Base-by-base conservation (phyloP, 164 flowering plant species). In the Stephania yunnanensis region DNA sequence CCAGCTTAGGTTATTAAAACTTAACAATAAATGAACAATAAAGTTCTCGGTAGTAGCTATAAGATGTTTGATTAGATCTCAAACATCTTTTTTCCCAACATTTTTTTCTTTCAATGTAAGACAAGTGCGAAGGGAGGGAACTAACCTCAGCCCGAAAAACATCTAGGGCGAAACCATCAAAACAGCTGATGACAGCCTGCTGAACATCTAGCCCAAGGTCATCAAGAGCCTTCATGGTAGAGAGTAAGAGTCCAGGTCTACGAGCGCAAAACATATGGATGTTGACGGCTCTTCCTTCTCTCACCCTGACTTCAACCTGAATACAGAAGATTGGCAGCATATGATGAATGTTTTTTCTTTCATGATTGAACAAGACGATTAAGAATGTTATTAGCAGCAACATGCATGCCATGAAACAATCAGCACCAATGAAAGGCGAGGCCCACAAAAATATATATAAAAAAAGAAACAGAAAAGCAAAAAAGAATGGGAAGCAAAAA, bases 231-330 rank as follows among this genome's bases (percentile, higher is more conserved):
- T 89, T 88, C 91, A 89, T 83, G 4, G 90, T 70, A 58, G 55
- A 70, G 55, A 70, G 58, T 84, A 95, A 78, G 71, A 95, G 86
- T 55, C 99, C 98, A 2, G 97, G 98, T 79, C 90, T 90, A 17
- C 94, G 87, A 53, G 87, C 84, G 72, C 99, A 95, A 71, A 93
- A 92, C 99, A 95, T 95, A 81, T 95, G 99, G 65, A 95, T 95
- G 84, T 92, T 92, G 5, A 93, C 96, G 42, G 96, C 91, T 74
- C 95, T 83, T 52, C 97, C 99, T 86, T 93, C 98, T 77, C 97
- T 84, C 55, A 87, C 77, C 86, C 87, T 86, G 19, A 95, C 98
- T 79, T 93, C 97, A 72, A 92, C 93, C 98, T 92, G 66, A 65
- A 79, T 67, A 13, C 5, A 72, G 12, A 25, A 66, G 25, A 30